phyloP scores from a whole-genome alignment of 306 rosid genomes.

The Biancaea sappan region DNA sequence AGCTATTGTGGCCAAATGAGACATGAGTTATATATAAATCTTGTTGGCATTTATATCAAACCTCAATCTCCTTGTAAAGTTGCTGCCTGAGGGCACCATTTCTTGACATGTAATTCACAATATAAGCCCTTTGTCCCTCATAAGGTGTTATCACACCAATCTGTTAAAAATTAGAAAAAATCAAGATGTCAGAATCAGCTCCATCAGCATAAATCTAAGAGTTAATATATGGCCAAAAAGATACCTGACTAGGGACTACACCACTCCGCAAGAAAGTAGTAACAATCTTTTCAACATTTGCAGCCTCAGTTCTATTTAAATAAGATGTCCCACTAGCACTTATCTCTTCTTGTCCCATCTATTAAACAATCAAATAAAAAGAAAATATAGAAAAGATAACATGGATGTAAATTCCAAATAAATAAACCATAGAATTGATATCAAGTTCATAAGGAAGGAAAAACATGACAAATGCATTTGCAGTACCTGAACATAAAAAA shows the following conservation, averaged over 20 bases:
- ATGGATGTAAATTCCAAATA: background rate
- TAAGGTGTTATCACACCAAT: conserved; percentile 99
- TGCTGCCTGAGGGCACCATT: conserved; percentile 99
- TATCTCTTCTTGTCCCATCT: conserved; percentile 99
- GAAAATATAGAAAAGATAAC: background rate
- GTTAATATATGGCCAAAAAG: conserved; percentile 3
- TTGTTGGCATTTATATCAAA: conserved; percentile 29
- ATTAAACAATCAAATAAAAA: conserved; percentile 32
- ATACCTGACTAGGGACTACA: conserved; percentile 95
- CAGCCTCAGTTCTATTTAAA: conserved; percentile 98
- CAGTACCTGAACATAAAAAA: conserved; percentile 95
- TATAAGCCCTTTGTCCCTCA: conserved; percentile 98
- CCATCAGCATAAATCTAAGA: background rate
- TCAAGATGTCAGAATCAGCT: conserved; percentile 2
- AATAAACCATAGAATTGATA: conserved; percentile 5
- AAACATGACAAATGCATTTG: background rate
- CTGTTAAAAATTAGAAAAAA: conserved; percentile 42
- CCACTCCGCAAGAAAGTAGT: conserved; percentile 98
- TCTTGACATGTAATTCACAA: conserved; percentile 96
- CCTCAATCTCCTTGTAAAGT: conserved; percentile 99
- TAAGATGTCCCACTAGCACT: conserved; percentile 99
- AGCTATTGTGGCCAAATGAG: conserved; percentile 6
- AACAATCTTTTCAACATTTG: conserved; percentile 98
- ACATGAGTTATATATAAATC: conserved; percentile 7
- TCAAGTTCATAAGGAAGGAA: background rate